phyloP scores from a whole-genome alignment of 2,329 filamentous ascomycete genomes.

The Colletotrichum sp. region DNA sequence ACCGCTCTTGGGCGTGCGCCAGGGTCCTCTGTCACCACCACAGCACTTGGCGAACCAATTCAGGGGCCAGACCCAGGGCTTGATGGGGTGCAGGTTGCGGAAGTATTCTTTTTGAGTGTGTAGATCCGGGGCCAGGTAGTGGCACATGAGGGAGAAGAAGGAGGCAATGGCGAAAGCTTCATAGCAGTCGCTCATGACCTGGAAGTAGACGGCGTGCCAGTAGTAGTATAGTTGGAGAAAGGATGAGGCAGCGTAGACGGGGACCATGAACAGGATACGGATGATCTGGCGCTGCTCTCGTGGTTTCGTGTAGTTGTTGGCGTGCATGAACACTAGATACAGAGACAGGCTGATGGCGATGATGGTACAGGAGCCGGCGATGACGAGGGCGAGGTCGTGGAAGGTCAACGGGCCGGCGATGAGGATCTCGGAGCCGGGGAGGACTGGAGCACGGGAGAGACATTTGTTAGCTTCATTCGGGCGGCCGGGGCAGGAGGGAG shows the following conservation, averaged over 20 bases:
- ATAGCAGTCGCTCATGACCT: slow-evolving; percentile 83
- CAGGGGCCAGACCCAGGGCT: slow-evolving; percentile 78
- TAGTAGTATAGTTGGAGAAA: slow-evolving; percentile 79
- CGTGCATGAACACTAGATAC: slow-evolving; percentile 64
- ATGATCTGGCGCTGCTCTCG: slow-evolving; percentile 74
- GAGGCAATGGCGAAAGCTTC: slow-evolving; percentile 88
- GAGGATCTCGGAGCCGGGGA: slow-evolving; percentile 48
- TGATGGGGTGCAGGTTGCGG: slow-evolving; percentile 65
- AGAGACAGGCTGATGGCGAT: slow-evolving; percentile 58
- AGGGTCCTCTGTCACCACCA: slow-evolving; percentile 70
- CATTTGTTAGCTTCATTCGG: background rate
- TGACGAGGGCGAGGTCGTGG: slow-evolving; percentile 58
- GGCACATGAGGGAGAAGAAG: slow-evolving; percentile 83
- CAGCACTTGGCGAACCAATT: slow-evolving; percentile 74
- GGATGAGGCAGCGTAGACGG: slow-evolving; percentile 77
- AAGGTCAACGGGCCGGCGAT: slow-evolving; percentile 57
- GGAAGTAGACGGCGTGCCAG: slow-evolving; percentile 79
- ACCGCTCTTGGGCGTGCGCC: slow-evolving; percentile 79
- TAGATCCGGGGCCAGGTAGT: slow-evolving; percentile 78
- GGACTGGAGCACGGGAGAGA: slow-evolving; percentile 33
- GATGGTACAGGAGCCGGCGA: slow-evolving; percentile 52
- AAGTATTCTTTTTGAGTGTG: slow-evolving; percentile 87
- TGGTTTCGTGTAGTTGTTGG: slow-evolving; percentile 64
- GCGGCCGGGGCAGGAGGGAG: too few species aligned
- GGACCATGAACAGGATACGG: slow-evolving; percentile 87